Base-by-base conservation (phyloP, 331 rosid genomes). In the Quercus tomentella region DNA sequence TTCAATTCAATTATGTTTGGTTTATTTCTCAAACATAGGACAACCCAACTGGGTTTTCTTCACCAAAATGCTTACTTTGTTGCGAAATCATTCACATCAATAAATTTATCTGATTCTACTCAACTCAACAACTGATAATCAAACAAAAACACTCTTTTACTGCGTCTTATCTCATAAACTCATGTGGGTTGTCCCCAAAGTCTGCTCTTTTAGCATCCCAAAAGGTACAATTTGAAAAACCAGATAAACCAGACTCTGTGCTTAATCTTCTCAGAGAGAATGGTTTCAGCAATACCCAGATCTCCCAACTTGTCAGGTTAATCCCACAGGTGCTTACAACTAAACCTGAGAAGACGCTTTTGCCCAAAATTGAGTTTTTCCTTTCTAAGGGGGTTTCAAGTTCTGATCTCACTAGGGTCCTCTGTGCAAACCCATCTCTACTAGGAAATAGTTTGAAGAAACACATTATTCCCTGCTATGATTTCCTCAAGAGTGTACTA, bases 361-460 rank as follows among this genome's bases (percentile, higher is more conserved):
- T 79, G 74, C 89, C 84, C 60, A 85, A 85, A 43, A 52, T 85
- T 20, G 49, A 71, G 78, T 85, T 75, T 54, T 67, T 82, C 41
- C 58, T 7, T 18, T 70, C 80, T 49, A 51, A 79, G 56, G 83
- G 87, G 14, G 15, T 80, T 63, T 73, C 82, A 12, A 51, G 66
- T 41, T 61, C 35, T 25, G 67, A 25, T 5, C 67, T 61, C 67
- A 30, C 80, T 22, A 76, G 58, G 51, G 15, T 71, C 37, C 20
- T 85, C 20, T 63, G 82, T 70, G 65, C 11, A 5, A 55, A 43
- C 30, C 84, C 89, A 1, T 1, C 5, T 11, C 20, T 86, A 45
- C 45, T 86, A 56, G 21, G 2, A 15, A 72, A 66, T 22, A 61
- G 67, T 30, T 61, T 61, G 2, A 4, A 61, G 2, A 11, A 61